Conservation (phyloP, 495 filamentous ascomycete genomes). For the Hyphodiscus hymeniophilus region DNA sequence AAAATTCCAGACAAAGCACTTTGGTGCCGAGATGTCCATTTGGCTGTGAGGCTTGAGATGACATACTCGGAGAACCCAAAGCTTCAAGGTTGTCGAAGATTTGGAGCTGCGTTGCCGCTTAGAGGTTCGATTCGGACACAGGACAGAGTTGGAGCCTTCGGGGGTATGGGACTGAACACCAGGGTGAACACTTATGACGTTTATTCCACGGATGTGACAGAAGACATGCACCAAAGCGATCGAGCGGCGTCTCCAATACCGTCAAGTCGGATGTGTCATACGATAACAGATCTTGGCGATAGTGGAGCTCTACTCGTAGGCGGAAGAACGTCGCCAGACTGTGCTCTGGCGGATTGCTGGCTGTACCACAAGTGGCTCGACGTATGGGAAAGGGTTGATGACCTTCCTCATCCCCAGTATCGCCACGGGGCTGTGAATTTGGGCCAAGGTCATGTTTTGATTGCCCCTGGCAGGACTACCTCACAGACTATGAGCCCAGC, state of each 20-base stretch:
- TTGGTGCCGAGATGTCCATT: too few relatives aligned
- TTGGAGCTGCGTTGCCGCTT: constrained; percentile 18
- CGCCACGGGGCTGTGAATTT: constrained; percentile 61
- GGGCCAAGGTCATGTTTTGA: constrained; percentile 39
- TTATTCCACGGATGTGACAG: constrained; percentile 26
- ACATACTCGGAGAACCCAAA: constrained; percentile 18
- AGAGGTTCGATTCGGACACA: not conserved
- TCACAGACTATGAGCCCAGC: constrained; percentile 45
- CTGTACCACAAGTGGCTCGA: constrained; percentile 39
- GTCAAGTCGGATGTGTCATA: constrained; percentile 66
- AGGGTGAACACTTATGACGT: constrained; percentile 55
- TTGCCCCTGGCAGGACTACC: constrained; percentile 64
- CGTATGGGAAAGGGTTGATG: constrained; percentile 52
- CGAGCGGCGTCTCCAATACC: constrained; percentile 20
- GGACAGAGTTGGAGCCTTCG: constrained; percentile 29
- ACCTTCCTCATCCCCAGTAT: constrained; percentile 58
- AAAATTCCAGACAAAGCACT: too few relatives aligned
- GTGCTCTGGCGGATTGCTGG: constrained; percentile 65
- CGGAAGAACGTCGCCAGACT: constrained; percentile 66
- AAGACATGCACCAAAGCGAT: not conserved
- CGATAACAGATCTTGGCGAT: constrained; percentile 50
- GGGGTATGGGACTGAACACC: constrained; percentile 53
- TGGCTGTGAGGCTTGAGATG: not conserved
- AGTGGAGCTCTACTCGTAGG: constrained; percentile 59
- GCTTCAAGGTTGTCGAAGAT: constrained; percentile 17